Conservation (phyloP, 805 yeast species). For the Candida mattraensis region DNA sequence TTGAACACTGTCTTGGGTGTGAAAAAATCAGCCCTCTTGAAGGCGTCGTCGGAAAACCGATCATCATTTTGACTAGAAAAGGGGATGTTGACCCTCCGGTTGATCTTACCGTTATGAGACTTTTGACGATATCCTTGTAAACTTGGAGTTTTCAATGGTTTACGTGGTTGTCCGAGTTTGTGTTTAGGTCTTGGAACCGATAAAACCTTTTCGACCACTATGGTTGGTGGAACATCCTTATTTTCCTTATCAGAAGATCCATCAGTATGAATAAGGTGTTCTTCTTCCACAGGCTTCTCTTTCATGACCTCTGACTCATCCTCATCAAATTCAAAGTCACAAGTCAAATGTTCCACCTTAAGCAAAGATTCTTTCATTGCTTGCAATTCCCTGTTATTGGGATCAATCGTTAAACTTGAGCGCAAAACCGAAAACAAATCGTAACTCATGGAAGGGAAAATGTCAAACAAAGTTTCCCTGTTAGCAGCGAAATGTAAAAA, state of each 20-base stretch:
- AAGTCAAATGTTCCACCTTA: conserved; percentile 66
- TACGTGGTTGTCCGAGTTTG: conserved; percentile 25
- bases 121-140: conserved; percentile 18
- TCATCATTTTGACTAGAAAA: conserved; percentile 1
- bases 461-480: conserved; percentile 87
- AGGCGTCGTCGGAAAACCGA: conserved; percentile 16
- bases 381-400: conserved; percentile 71
- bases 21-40: conserved; percentile 68
- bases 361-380: conserved; percentile 60
- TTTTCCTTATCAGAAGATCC: conserved; percentile 28
- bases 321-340: conserved; percentile 67
- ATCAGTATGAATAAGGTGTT: not conserved
- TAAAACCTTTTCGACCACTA: conserved; percentile 4
- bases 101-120: conserved; percentile 24
- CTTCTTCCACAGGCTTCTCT: conserved; percentile 20
- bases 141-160: conserved; percentile 31
- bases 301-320: conserved; percentile 22
- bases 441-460: conserved; percentile 83
- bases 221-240: conserved; percentile 14
- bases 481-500: conserved; percentile 84
- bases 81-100: conserved; percentile 14
- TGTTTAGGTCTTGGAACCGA: conserved; percentile 14
- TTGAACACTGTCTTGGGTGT: conserved; percentile 75
- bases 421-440: conserved; percentile 86
- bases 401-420: conserved; percentile 78